Evolutionary conservation across 768 basidiomycete genomes (phyloP).

Genomic region (Amanita brunnescens): DNA sequence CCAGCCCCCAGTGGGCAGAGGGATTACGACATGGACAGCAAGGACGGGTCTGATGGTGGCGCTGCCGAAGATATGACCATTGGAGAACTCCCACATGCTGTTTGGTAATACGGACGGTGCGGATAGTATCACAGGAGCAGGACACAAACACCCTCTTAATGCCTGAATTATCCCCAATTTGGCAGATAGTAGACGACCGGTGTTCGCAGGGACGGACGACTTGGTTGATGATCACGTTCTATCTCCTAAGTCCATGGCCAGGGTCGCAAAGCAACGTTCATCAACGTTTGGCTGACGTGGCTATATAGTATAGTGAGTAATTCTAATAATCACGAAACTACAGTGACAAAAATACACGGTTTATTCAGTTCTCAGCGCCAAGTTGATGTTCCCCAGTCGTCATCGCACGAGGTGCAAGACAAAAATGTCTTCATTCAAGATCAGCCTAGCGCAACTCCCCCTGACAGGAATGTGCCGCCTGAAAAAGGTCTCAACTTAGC

Average conservation of each 20-base stretch:
- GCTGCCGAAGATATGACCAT: constrained; percentile 43
- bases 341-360: background rate
- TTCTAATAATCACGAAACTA: background rate
- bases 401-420: background rate
- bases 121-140: background rate
- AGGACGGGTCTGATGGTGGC: constrained; percentile 23
- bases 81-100: constrained; percentile 44
- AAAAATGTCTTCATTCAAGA: constrained; percentile 1
- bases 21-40: constrained; percentile 17
- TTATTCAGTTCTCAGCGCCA: background rate
- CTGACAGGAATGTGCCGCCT: background rate
- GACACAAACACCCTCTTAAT: background rate
- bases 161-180: background rate
- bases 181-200: background rate
- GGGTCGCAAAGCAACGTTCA: too few species aligned
- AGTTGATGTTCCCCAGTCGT: background rate
- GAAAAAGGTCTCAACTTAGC: background rate
- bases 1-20: background rate
- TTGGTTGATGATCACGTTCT: background rate
- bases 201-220: background rate
- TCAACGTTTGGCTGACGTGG: background rate
- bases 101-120: constrained; percentile 28
- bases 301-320: background rate
- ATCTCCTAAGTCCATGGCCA: too few species aligned
- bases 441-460: background rate